These are phyloP conservation scores for Fusarium nanum DNA, from an alignment of 2,329 filamentous ascomycete species.

Conservation along the genomic window DNA sequence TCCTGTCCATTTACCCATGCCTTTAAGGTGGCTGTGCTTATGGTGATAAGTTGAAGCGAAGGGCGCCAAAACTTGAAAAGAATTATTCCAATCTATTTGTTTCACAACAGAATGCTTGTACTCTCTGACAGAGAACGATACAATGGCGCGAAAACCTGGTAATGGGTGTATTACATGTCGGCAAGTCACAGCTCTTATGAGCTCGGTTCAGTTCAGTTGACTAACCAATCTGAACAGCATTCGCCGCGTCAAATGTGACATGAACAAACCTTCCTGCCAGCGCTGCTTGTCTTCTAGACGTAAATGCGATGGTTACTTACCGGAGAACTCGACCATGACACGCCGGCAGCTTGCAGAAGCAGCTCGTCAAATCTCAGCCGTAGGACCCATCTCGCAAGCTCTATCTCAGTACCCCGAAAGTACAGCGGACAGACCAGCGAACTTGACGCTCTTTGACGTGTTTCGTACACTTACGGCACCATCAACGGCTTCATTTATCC, in stretches of 20 bases:
- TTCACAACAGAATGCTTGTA: not conserved
- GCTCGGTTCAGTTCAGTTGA: not conserved
- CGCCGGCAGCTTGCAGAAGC: constrained; percentile 49
- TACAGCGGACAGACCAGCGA: not conserved
- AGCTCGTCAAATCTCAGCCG: constrained; percentile 44
- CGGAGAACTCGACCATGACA: constrained; percentile 40
- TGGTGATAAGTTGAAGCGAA: not conserved
- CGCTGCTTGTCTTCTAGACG: constrained; percentile 45
- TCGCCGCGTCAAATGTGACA: constrained; percentile 53
- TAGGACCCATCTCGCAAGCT: constrained; percentile 48
- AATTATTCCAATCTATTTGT: not conserved
- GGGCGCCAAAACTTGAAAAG: not conserved
- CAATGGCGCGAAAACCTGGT: constrained; percentile 43
- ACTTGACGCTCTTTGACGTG: constrained; percentile 49
- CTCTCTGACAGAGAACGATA: accelerated
- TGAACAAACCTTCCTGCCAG: constrained; percentile 48
- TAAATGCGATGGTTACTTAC: constrained; percentile 51
- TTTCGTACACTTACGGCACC: constrained; percentile 50
- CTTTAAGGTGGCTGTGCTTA: constrained; percentile 26
- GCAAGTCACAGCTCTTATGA: constrained; percentile 9
- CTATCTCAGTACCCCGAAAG: constrained; percentile 36
- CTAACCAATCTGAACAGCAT: constrained; percentile 41
- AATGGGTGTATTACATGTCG: constrained; percentile 46
- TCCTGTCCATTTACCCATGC: not conserved
- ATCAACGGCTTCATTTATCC: constrained; percentile 45